Percentiles rank a stretch among this genome's conserved stretches.
Conservation (phyloP, 2,329 filamentous ascomycete species). For the Clarireedia paspali region DNA sequence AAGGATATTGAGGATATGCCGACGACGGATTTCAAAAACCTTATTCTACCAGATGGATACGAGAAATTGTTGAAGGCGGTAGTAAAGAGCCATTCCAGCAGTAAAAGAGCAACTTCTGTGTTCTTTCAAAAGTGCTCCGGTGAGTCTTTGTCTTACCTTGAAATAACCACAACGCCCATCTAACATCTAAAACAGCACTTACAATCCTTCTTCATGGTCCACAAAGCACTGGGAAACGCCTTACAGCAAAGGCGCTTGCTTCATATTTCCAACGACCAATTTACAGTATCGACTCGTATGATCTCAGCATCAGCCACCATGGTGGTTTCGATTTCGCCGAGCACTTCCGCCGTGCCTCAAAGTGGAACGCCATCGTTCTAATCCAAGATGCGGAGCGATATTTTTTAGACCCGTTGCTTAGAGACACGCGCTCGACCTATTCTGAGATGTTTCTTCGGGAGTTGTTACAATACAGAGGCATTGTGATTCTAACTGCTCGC, state of each 20-base stretch:
- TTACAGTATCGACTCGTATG: not conserved
- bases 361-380: slow-evolving; percentile 1
- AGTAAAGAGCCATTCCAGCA: not conserved
- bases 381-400: not conserved
- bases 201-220: slow-evolving; percentile 1
- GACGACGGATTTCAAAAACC: not conserved
- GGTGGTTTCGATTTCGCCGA: not conserved
- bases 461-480: not conserved
- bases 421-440: not conserved
- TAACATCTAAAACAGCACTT: not conserved
- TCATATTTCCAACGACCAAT: not conserved
- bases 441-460: not conserved
- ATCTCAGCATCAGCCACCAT: not conserved
- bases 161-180: not conserved
- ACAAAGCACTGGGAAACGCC: not conserved
- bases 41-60: not conserved
- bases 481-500: not conserved
- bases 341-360: not conserved
- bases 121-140: not conserved
- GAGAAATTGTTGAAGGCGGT: not conserved
- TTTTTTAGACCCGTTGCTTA: not conserved
- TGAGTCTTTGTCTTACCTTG: not conserved
- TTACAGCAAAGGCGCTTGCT: not conserved
- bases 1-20: not conserved
- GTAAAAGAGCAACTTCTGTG: accelerated